Percentiles rank a stretch among this genome's conserved stretches.
These are phyloP conservation scores for Hyphopichia fennica DNA, from an alignment of 1,139 yeast genomes.

Conservation along the genomic window DNA sequence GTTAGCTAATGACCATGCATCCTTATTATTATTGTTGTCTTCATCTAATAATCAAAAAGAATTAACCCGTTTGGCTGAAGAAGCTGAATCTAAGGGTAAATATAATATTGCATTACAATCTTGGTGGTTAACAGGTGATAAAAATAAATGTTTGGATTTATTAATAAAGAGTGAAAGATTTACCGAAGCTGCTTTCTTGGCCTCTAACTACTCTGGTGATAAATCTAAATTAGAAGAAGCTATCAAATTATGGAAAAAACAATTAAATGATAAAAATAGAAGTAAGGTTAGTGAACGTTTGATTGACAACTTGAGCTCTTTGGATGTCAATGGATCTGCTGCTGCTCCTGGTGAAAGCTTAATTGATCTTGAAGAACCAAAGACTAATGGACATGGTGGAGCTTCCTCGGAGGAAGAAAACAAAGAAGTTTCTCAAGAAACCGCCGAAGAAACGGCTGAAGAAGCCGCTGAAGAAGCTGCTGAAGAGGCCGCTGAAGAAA, in stretches of 20 bases:
- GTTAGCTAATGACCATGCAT: constrained; percentile 78
- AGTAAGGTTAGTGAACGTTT: constrained; percentile 61
- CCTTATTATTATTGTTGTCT: constrained; percentile 79
- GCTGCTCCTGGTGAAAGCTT: constrained; percentile 21
- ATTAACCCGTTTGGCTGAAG: constrained; percentile 59
- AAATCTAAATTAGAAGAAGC: constrained; percentile 39
- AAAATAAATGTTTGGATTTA: constrained; percentile 61
- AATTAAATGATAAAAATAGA: constrained; percentile 53
- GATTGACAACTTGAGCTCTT: constrained; percentile 33
- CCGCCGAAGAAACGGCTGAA: constrained; percentile 11
- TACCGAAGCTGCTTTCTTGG: constrained; percentile 85
- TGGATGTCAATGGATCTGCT: constrained; percentile 14
- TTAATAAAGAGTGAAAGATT: constrained; percentile 68
- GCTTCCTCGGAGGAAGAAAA: constrained; percentile 1
- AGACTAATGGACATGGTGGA: constrained; percentile 3
- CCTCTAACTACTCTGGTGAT: constrained; percentile 68
- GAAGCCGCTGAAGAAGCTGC: constrained; percentile 14
- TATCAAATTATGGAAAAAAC: constrained; percentile 66
- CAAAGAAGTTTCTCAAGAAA: constrained; percentile 11
- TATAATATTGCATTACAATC: constrained; percentile 92
- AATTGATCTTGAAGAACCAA: constrained; percentile 32
- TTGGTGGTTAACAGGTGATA: constrained; percentile 82
- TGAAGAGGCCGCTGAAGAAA: constrained; percentile 14
- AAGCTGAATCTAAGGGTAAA: constrained; percentile 70
- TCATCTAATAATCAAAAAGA: constrained; percentile 71